Evolutionary conservation across 1,139 yeast species (phyloP).

Genomic region (Eremothecium cymbalariae): DNA sequence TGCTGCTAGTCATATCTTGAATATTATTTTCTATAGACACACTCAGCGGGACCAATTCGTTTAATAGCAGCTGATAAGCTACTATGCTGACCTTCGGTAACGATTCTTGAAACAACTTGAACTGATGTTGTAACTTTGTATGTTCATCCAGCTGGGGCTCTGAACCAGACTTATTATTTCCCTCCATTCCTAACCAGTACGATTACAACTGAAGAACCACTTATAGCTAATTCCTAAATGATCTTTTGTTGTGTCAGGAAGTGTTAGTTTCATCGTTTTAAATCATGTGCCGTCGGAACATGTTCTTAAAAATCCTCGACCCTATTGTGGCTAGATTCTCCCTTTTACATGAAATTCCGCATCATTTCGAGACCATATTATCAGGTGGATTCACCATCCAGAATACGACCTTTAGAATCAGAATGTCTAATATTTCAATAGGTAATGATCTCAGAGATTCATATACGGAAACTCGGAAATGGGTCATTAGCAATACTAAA

Average conservation of each 20-base stretch:
- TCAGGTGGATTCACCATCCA: no score
- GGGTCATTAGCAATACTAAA: slow-evolving; percentile 66
- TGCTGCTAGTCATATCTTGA: slow-evolving; percentile 7
- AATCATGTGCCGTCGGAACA: background rate
- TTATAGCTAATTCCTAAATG: no score
- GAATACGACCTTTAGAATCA: no score
- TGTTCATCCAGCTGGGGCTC: slow-evolving; percentile 17
- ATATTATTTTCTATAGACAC: slow-evolving; percentile 30
- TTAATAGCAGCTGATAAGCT: slow-evolving; percentile 42
- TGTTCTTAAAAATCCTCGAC: background rate
- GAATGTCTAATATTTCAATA: slow-evolving; percentile 32
- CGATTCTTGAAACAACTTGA: slow-evolving; percentile 27
- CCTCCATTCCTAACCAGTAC: no score
- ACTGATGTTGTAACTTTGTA: slow-evolving; percentile 24
- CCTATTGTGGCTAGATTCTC: background rate
- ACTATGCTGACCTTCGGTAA: slow-evolving; percentile 26
- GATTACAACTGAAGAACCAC: no score
- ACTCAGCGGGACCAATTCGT: slow-evolving; percentile 68
- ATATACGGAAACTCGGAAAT: slow-evolving; percentile 63
- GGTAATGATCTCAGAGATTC: slow-evolving; percentile 76
- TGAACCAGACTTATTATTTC: slow-evolving; percentile 1
- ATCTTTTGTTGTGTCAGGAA: no score
- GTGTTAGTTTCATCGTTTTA: no score
- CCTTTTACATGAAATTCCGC: slow-evolving; percentile 1
- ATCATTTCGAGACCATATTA: no score